A percentile compares a stretch with the other conserved stretches of the same genome.
Conservation (phyloP, 306 rosid species). For the Amphicarpaea edgeworthii region DNA sequence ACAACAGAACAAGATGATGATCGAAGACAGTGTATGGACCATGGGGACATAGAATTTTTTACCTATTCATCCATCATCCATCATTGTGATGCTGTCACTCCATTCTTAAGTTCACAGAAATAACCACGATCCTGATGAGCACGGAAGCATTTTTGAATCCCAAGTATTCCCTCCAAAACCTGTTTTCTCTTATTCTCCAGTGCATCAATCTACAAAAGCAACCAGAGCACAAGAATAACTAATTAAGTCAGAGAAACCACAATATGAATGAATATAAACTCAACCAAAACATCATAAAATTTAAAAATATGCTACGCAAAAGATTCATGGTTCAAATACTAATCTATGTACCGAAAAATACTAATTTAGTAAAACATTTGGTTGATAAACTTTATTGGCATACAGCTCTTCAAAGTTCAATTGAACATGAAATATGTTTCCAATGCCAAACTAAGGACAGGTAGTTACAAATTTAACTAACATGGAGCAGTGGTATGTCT, state of each 20-base stretch:
- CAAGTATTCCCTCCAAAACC: conserved; percentile 63
- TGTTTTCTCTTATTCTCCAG: conserved; percentile 79
- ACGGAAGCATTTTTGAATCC: conserved; percentile 83
- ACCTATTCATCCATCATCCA: conserved; percentile 38
- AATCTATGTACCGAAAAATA: conserved; percentile 8
- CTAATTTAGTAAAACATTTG: neutral
- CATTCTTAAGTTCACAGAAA: conserved; percentile 66
- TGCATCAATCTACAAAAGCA: conserved; percentile 65
- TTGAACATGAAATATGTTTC: conserved; percentile 29
- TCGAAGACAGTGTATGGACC: conserved; percentile 14
- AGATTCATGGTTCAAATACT: no score
- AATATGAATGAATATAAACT: conserved; percentile 30
- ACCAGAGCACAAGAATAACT: conserved; percentile 41
- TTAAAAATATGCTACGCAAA: no score
- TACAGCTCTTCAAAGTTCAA: conserved; percentile 20
- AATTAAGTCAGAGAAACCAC: conserved; percentile 45
- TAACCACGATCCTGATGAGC: conserved; percentile 64
- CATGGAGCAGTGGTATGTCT: conserved; percentile 12
- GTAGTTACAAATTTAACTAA: conserved; percentile 14
- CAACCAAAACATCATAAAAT: conserved; percentile 40
- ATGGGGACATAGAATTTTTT: neutral
- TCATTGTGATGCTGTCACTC: conserved; percentile 62
- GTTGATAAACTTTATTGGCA: conserved; percentile 9
- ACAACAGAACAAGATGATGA: neutral
- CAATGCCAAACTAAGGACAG: conserved; percentile 14